Evolutionary conservation across 139 green algal genomes (phyloP), one percentile per base, ranked within the genome.

Genomic region (Chlamydomonas applanata): DNA sequence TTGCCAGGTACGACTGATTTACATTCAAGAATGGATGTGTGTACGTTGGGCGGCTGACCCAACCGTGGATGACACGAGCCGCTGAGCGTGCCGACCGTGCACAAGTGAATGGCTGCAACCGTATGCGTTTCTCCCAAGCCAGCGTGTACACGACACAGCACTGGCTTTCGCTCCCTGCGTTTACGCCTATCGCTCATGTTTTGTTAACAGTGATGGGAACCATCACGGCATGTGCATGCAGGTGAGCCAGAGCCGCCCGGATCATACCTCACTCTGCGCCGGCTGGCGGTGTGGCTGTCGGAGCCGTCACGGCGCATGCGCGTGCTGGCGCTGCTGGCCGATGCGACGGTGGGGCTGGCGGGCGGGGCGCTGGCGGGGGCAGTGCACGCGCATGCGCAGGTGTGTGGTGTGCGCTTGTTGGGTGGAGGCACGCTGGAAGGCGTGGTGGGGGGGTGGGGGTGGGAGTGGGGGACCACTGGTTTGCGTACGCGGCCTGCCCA

Each of bases 211-310:
- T n/a, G n/a, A n/a, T n/a, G n/a, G n/a, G n/a, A n/a, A n/a, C n/a
- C n/a, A n/a, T n/a, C n/a, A n/a, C n/a, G n/a, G n/a, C n/a, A n/a
- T n/a, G 11, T 49, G 40, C 53, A 9, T 52, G 25, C 67, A 73
- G 67, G 67, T 29, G 67, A 62, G 14, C 9, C 27, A 9, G 67
- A 73, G 25, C 11, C 46, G 3, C 20, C 32, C 64, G 85, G 49
- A 0, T 68, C 79, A 20, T 92, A 89, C 71, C 81, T 98, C 13
- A 95, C 91, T 9, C 79, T 98, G 34, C 84, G 90, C 20, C 89
- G 93, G 4, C 86, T 98, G 73, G 45, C 74, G 27, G 84, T 96
- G 32, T 98, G 94, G 94, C 80, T 97, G 52, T 71, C 77, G 0
- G 92, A 98, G 84, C 89, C 93, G 5, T 60, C 82, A 57, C 79